Percentiles rank a stretch among this genome's conserved stretches.
phyloP scores from a whole-genome alignment of 192 early-diverging fungal genomes.

The Entomortierella chlamydospora region DNA sequence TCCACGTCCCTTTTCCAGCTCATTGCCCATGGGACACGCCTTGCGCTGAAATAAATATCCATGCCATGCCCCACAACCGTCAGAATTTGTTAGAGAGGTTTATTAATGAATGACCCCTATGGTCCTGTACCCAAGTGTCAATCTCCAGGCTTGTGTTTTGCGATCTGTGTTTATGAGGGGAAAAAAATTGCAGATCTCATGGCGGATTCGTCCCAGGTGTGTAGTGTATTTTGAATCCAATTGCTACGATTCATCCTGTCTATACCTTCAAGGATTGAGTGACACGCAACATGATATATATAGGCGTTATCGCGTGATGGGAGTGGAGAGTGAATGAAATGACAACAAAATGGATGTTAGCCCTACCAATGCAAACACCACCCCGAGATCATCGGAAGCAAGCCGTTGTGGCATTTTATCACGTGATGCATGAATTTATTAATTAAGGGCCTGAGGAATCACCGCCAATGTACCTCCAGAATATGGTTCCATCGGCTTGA shows the following conservation, averaged over 20 bases:
- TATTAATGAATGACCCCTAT: too few relatives aligned
- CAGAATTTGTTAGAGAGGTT: too few relatives aligned
- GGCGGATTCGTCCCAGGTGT: too few relatives aligned
- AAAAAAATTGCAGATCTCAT: background rate
- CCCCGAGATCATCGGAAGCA: constrained; percentile 8
- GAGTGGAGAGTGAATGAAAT: constrained; percentile 2
- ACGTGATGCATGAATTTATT: too few relatives aligned
- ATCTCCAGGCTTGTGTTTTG: background rate
- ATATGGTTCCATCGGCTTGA: constrained; percentile 35
- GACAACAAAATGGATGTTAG: background rate
- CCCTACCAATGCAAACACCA: background rate
- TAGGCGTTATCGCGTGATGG: background rate
- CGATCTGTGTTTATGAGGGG: too few relatives aligned
- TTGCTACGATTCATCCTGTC: background rate
- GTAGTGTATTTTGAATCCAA: background rate
- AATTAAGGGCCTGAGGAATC: too few relatives aligned
- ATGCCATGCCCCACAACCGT: too few relatives aligned
- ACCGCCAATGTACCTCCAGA: constrained; percentile 36
- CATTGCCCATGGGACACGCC: too few relatives aligned
- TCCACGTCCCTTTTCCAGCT: too few relatives aligned
- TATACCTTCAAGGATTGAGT: constrained; percentile 29
- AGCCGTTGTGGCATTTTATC: background rate
- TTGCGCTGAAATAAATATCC: too few relatives aligned
- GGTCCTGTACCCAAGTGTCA: too few relatives aligned
- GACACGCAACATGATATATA: constrained; percentile 34